phyloP scores from a whole-genome alignment of 1,284 basidiomycete genomes.

The Anthracocystis walkeri region DNA sequence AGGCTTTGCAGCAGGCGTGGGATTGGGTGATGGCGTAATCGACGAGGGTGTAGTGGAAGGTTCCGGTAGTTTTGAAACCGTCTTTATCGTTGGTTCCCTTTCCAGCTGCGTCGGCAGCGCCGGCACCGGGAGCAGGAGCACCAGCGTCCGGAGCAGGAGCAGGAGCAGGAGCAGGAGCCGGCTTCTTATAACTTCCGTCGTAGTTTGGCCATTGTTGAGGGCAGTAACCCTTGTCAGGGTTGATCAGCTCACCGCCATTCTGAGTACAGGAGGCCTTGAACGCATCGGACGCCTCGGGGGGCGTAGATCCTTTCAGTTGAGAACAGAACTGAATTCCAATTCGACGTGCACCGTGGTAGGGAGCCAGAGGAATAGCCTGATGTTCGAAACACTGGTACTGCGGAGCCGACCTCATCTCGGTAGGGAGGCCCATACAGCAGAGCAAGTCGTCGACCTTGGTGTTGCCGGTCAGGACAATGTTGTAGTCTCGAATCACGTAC shows the following conservation, averaged over 20 bases:
- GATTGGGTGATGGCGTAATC: slow-evolving; percentile 36
- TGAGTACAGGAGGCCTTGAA: not conserved
- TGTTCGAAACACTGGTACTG: slow-evolving; percentile 21
- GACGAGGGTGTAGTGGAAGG: slow-evolving; percentile 35
- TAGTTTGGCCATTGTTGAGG: slow-evolving; percentile 40
- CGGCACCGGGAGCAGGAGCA: slow-evolving; percentile 2
- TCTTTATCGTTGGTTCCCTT: slow-evolving; percentile 29
- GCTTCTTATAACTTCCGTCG: slow-evolving; percentile 19
- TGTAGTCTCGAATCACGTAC: slow-evolving; percentile 22
- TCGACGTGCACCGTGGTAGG: slow-evolving; percentile 16
- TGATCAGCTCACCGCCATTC: slow-evolving; percentile 1
- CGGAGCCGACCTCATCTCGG: not conserved
- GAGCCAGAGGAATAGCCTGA: slow-evolving; percentile 9
- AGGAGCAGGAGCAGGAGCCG: slow-evolving; percentile 6
- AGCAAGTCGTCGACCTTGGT: slow-evolving; percentile 30
- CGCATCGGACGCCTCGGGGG: slow-evolving; percentile 17
- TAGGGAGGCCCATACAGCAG: slow-evolving; percentile 29
- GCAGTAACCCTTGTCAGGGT: slow-evolving; percentile 23
- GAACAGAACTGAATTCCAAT: slow-evolving; percentile 29
- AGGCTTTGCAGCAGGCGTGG: slow-evolving; percentile 26
- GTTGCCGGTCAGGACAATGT: slow-evolving; percentile 43
- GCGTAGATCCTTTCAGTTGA: slow-evolving; percentile 11
- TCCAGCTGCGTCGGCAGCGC: slow-evolving; percentile 2
- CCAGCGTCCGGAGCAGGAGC: not conserved
- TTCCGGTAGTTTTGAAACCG: slow-evolving; percentile 33